Conservation (phyloP, 352 stramenopile genomes). For the Phytophthora fragariaefolia region DNA sequence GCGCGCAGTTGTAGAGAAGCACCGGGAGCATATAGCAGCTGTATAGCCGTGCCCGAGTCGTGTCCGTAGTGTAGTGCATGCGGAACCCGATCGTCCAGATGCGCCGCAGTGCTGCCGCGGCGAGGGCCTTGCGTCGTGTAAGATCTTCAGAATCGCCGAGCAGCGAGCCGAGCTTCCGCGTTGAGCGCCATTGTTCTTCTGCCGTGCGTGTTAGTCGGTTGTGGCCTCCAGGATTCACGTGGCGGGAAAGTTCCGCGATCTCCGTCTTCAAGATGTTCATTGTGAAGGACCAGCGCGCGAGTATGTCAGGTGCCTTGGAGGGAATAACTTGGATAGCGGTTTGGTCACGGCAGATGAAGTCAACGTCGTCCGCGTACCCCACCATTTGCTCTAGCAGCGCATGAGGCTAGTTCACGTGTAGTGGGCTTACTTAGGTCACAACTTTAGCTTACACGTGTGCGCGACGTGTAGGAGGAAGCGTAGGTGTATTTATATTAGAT, state of each 20-base stretch:
- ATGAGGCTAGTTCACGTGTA: neutral
- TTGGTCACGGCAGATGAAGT: neutral
- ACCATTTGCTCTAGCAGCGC: neutral
- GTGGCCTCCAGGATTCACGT: neutral
- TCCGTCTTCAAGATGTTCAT: neutral
- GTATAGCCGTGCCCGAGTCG: too few species aligned
- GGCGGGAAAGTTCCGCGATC: neutral
- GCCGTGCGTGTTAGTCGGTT: neutral
- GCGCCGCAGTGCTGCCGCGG: too few species aligned
- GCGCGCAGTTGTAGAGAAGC: too few species aligned
- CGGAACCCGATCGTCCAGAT: too few species aligned
- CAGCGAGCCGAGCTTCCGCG: neutral
- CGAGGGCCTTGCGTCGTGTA: too few species aligned
- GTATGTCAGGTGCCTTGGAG: too few species aligned
- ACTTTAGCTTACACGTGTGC: too few species aligned
- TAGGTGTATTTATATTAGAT: too few species aligned
- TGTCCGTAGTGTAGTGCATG: too few species aligned
- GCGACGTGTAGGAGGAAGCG: too few species aligned
- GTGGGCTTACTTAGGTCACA: too few species aligned
- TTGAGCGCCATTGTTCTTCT: neutral
- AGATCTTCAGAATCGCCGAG: neutral
- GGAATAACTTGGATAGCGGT: neutral
- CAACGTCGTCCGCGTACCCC: neutral
- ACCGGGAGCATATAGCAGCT: too few species aligned
- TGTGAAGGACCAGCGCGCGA: neutral